These are phyloP conservation scores for Inga laurina DNA, from an alignment of 306 rosid genomes.

Conservation along the genomic window DNA sequence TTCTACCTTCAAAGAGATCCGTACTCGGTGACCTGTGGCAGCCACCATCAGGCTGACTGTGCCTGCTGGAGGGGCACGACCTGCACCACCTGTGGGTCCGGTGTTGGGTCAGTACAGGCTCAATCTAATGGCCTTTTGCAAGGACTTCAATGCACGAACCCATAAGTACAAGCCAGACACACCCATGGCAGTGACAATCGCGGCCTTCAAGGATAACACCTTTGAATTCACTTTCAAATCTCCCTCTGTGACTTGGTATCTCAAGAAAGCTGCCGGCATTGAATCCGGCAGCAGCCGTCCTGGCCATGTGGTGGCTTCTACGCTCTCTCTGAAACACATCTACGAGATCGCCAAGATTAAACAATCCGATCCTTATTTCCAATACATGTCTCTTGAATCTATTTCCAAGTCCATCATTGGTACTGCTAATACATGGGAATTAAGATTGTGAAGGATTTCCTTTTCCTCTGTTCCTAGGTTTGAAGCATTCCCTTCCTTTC, in stretches of 20 bases:
- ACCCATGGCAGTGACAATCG: slow-evolving; percentile 83
- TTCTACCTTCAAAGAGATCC: slow-evolving; percentile 69
- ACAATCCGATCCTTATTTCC: slow-evolving; percentile 69
- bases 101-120: slow-evolving; percentile 84
- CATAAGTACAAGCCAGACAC: slow-evolving; percentile 80
- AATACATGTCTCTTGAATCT: slow-evolving; percentile 65
- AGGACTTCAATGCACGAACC: slow-evolving; percentile 86
- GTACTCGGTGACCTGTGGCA: slow-evolving; percentile 64
- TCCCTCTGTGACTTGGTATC: slow-evolving; percentile 75
- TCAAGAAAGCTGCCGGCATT: slow-evolving; percentile 80
- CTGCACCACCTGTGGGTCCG: slow-evolving; percentile 79
- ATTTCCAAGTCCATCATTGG: slow-evolving; percentile 78
- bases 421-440: slow-evolving; percentile 81
- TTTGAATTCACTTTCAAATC: slow-evolving; percentile 79
- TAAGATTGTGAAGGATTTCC: slow-evolving; percentile 61
- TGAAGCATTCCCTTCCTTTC: not conserved
- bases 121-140: slow-evolving; percentile 91
- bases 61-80: slow-evolving; percentile 74
- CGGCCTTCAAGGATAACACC: slow-evolving; percentile 88
- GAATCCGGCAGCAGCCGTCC: slow-evolving; percentile 77
- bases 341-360: slow-evolving; percentile 85
- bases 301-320: slow-evolving; percentile 66
- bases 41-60: slow-evolving; percentile 77
- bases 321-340: slow-evolving; percentile 65
- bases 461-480: not conserved